Evolutionary conservation across 2,329 filamentous ascomycete species (phyloP).

Genomic region (Talaromyces sp.): DNA sequence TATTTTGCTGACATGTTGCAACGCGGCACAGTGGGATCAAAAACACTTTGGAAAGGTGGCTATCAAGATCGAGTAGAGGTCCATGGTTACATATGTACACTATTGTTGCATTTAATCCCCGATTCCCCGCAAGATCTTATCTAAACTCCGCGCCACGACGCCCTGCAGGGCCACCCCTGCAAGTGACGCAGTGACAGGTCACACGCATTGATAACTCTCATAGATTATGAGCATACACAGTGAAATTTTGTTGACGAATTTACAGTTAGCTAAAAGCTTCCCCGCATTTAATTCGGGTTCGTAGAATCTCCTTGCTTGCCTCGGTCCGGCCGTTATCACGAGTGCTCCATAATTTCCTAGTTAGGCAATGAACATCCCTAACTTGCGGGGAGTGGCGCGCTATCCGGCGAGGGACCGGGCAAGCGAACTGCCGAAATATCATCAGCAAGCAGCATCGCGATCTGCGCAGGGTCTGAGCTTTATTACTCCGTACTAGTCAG

Average conservation of each 20-base stretch:
- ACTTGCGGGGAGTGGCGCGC: not conserved
- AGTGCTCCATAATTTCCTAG: not conserved
- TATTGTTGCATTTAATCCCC: not conserved
- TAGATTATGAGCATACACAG: not conserved
- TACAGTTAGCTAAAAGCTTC: not conserved
- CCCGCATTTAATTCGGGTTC: not conserved
- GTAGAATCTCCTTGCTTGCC: not conserved
- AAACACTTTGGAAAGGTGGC: conserved; percentile 54
- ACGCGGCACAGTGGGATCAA: conserved; percentile 37
- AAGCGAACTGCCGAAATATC: not conserved
- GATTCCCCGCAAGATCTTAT: no score
- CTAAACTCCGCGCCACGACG: not conserved
- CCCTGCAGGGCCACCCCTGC: not conserved
- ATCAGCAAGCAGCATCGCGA: not conserved
- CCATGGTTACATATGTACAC: not conserved
- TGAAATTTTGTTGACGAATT: not conserved
- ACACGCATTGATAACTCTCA: not conserved
- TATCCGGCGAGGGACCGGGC: not conserved
- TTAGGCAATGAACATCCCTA: not conserved
- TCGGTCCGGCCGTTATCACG: not conserved
- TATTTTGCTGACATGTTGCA: not conserved
- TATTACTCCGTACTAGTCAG: not conserved
- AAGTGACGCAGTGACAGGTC: not conserved
- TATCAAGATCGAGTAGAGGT: conserved; percentile 38
- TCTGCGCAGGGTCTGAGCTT: not conserved